Evolutionary conservation across 2,329 filamentous ascomycete genomes (phyloP).

Genomic region (Zymoseptoria pseudotritici): DNA sequence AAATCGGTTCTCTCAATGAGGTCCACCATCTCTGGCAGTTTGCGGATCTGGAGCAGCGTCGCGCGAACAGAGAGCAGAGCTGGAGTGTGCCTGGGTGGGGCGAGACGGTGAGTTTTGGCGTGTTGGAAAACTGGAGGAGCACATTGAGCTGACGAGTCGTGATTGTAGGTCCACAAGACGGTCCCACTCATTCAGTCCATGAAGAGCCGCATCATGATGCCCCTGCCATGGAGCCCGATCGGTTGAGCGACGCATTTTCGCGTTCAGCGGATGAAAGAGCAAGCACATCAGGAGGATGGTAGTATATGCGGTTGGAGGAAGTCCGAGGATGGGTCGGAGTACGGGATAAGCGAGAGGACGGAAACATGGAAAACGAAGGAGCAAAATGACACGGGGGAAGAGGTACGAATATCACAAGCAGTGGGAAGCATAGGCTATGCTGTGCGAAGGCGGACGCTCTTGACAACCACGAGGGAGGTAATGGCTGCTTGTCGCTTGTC

Average conservation of each 20-base stretch:
- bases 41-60: constrained; percentile 89
- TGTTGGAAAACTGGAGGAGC: not conserved
- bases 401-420: not conserved
- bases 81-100: constrained; percentile 89
- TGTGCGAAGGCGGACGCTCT: not conserved
- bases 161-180: constrained; percentile 75
- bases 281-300: not conserved
- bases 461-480: not conserved
- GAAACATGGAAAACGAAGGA: not conserved
- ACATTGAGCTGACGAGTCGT: not conserved
- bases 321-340: not conserved
- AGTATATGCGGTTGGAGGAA: not conserved
- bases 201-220: constrained; percentile 88
- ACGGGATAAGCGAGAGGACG: not conserved
- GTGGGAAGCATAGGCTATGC: not conserved
- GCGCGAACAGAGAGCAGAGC: constrained; percentile 82
- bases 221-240: constrained; percentile 94
- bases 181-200: constrained; percentile 94
- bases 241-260: constrained; percentile 44
- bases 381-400: not conserved
- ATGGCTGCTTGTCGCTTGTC: not conserved
- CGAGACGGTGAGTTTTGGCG: constrained; percentile 17
- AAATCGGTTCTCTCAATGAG: constrained; percentile 94
- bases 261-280: not conserved
- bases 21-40: constrained; percentile 99